A percentile compares a stretch with the other conserved stretches of the same genome.
Conservation (phyloP, 345 rosid species). For the Populus ilicifolia region DNA sequence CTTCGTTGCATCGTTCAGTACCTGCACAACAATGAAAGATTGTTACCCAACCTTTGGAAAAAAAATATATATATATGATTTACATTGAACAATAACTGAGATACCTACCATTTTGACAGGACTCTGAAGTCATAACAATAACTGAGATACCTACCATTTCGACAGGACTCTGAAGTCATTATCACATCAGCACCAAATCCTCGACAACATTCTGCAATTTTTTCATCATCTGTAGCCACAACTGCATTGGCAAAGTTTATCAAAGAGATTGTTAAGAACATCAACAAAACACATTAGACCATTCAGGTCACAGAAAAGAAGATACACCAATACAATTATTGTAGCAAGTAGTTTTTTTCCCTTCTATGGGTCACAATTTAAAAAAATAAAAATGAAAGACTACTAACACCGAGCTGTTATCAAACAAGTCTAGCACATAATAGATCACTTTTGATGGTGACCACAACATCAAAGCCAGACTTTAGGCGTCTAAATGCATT, state of each 20-base stretch:
- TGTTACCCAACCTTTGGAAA: neutral
- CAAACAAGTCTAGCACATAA: neutral
- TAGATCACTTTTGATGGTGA: neutral
- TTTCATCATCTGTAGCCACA: conserved; percentile 92
- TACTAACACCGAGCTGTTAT: neutral
- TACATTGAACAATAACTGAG: neutral
- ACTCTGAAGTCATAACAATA: conserved; percentile 71
- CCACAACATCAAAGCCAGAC: neutral
- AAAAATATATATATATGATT: neutral
- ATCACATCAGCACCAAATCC: conserved; percentile 92
- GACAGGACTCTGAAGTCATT: conserved; percentile 93
- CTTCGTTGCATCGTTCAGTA: conserved; percentile 87
- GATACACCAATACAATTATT: neutral
- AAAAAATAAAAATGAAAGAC: neutral
- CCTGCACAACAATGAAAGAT: conserved; percentile 38
- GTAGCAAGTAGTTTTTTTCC: neutral
- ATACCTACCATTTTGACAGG: conserved; percentile 76
- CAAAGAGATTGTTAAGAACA: neutral
- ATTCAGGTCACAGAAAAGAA: neutral
- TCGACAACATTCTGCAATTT: conserved; percentile 89
- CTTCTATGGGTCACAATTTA: neutral
- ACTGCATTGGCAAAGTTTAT: conserved; percentile 37
- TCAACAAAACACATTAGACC: neutral
- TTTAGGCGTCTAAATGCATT: neutral
- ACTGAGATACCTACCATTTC: conserved; percentile 52